These are phyloP conservation scores for Mortierella sp. DNA, from an alignment of 371 early-diverging fungal genomes.

Conservation along the genomic window DNA sequence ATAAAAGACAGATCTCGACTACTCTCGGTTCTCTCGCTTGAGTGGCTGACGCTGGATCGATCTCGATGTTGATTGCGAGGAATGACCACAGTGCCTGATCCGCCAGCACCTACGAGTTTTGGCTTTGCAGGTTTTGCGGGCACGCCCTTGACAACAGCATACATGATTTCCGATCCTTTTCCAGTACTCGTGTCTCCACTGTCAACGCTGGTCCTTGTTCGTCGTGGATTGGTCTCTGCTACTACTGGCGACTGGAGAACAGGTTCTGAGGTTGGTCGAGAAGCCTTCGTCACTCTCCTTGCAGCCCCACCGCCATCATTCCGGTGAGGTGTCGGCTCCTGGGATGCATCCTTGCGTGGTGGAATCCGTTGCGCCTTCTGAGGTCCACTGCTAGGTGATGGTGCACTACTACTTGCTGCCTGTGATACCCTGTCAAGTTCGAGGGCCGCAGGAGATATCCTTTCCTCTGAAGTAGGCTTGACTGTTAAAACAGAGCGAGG, in stretches of 20 bases:
- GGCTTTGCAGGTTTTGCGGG: constrained; percentile 32
- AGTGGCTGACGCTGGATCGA: not conserved
- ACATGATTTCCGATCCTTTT: constrained; percentile 49
- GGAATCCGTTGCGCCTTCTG: not conserved
- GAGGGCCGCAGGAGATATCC: constrained; percentile 4
- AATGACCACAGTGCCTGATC: constrained; percentile 43
- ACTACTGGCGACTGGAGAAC: not conserved
- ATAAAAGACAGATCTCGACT: not conserved
- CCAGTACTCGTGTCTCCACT: not conserved
- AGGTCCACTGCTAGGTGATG: not conserved
- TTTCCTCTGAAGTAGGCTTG: constrained; percentile 15
- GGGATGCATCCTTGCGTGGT: not conserved
- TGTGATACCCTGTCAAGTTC: constrained; percentile 25
- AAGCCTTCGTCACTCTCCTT: not conserved
- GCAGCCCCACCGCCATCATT: not conserved
- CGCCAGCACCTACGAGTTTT: constrained; percentile 43
- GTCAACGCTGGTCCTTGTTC: constrained; percentile 6
- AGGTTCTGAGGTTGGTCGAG: constrained; percentile 19
- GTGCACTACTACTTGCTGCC: not conserved
- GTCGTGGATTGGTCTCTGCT: constrained; percentile 5
- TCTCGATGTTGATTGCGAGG: not conserved
- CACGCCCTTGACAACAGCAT: constrained; percentile 46
- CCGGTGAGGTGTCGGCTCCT: not conserved
- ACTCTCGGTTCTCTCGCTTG: not conserved
- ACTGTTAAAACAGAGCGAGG: too few relatives aligned